Conservation (phyloP, 2,329 filamentous ascomycete genomes). For the Penicillium sumatraense region DNA sequence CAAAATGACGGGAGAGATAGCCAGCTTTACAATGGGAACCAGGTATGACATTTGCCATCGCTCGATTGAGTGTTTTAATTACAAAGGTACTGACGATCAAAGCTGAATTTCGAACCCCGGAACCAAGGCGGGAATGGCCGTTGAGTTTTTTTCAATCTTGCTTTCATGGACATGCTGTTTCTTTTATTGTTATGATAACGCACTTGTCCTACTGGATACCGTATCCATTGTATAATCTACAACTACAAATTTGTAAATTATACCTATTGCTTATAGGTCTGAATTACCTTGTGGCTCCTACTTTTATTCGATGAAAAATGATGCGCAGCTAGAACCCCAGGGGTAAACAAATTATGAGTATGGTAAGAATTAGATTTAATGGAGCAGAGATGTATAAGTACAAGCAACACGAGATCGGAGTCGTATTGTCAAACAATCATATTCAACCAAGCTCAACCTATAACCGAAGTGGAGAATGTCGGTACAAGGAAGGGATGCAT, state of each 20-base stretch:
- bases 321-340: too few species aligned
- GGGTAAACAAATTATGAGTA: background rate
- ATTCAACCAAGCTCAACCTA: conserved; percentile 3
- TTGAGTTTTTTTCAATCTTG: conserved; percentile 7
- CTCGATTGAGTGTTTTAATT: background rate
- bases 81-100: background rate
- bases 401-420: conserved; percentile 24
- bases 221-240: too few species aligned
- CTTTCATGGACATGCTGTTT: background rate
- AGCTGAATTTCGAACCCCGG: conserved; percentile 72
- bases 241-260: too few species aligned
- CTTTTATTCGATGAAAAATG: too few species aligned
- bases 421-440: conserved; percentile 25
- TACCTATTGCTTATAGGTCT: too few species aligned
- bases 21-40: conserved; percentile 91
- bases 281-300: too few species aligned
- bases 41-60: conserved; percentile 58
- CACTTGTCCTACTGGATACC: background rate
- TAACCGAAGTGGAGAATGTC: background rate
- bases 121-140: conserved; percentile 58
- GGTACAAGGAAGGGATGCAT: background rate
- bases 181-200: background rate
- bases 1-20: conserved; percentile 61
- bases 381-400: conserved; percentile 34
- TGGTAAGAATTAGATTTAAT: conserved; percentile 2